Conservation (phyloP, 805 yeast genomes). For the Hanseniaspora singularis region DNA sequence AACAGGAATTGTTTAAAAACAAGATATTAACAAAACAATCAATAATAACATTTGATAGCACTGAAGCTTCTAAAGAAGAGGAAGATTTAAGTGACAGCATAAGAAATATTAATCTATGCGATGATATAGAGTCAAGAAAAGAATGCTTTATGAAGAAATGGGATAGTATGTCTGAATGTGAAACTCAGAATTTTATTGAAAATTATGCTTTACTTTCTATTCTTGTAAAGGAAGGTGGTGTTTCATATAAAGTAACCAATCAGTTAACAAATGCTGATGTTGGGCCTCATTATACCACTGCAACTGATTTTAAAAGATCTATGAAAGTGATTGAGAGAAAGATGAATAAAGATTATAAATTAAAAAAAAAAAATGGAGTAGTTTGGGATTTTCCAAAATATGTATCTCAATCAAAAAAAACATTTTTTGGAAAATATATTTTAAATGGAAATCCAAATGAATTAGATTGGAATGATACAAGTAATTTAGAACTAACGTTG, state of each 20-base stretch:
- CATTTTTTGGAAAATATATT: conserved; percentile 10
- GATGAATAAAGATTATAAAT: background rate
- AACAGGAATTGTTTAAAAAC: conserved; percentile 3
- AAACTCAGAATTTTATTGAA: background rate
- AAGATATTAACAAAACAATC: background rate
- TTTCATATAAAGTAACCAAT: conserved; percentile 3
- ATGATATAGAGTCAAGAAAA: background rate
- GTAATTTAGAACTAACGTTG: conserved; percentile 23
- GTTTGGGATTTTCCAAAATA: conserved; percentile 1
- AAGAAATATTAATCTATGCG: background rate
- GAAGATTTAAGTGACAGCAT: background rate
- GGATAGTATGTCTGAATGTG: background rate
- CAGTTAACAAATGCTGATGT: background rate
- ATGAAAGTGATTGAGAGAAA: background rate
- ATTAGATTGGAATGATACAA: conserved; percentile 3
- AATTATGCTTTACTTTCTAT: conserved; percentile 7
- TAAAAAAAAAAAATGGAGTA: background rate
- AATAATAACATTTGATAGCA: background rate
- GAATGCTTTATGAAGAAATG: background rate
- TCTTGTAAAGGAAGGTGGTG: conserved; percentile 9
- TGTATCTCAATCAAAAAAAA: background rate
- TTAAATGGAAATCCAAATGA: conserved; percentile 2
- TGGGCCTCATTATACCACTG: conserved; percentile 1
- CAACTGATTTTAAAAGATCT: background rate
- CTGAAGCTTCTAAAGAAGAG: background rate